Evolutionary conservation across 768 basidiomycete species (phyloP).

Genomic region (Gymnopilus junonius): DNA sequence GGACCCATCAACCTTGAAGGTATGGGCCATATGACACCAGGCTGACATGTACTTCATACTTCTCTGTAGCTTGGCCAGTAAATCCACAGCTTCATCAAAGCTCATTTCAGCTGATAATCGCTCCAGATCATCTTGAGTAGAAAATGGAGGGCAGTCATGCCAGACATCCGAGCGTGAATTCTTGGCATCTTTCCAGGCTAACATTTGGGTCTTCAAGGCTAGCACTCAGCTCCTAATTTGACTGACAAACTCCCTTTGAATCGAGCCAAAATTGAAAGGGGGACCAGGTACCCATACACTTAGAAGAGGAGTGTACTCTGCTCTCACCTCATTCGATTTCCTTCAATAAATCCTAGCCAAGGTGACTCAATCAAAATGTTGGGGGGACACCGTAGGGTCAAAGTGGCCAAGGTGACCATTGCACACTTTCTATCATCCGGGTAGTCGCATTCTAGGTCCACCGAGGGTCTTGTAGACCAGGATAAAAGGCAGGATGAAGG

Average conservation of each 20-base stretch:
- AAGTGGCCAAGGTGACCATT: constrained; percentile 18
- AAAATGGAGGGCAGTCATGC: not conserved
- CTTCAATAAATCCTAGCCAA: constrained; percentile 8
- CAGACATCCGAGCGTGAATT: not conserved
- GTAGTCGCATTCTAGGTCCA: not conserved
- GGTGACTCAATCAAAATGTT: not conserved
- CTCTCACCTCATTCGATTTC: rapidly evolving
- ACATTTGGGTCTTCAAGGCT: not conserved
- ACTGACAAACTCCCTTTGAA: not conserved
- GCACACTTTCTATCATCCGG: not conserved
- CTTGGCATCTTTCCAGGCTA: not conserved
- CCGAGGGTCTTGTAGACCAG: not conserved
- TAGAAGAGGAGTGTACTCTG: not conserved
- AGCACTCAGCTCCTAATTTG: not conserved
- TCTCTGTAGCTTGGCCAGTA: not conserved
- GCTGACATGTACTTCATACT: not conserved
- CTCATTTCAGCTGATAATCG: not conserved
- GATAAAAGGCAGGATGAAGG: constrained; percentile 5
- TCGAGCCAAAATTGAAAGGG: not conserved
- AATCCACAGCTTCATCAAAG: not conserved
- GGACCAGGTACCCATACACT: not conserved
- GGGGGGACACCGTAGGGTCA: constrained; percentile 17
- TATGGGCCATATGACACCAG: not conserved
- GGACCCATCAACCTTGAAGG: not conserved
- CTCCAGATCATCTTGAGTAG: not conserved